These are phyloP conservation scores for Dysphania ambrosioides DNA, from an alignment of 148 eudicot genomes.

Conservation along the genomic window DNA sequence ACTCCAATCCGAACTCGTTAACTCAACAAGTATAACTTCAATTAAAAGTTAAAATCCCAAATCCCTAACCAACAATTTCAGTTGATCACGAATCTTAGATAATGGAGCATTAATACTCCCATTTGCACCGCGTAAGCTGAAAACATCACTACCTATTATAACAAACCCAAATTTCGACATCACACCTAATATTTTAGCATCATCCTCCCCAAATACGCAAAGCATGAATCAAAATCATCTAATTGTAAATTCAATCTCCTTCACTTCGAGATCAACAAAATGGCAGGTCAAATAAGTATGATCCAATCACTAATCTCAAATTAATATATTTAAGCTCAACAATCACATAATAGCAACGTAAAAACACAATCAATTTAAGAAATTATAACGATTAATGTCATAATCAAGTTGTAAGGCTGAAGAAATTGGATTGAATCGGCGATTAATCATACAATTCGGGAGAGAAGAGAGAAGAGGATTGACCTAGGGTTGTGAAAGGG, in stretches of 20 bases:
- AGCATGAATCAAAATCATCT: background rate
- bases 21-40: background rate
- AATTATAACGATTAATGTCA: background rate
- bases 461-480: background rate
- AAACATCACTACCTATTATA: background rate
- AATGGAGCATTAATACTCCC: background rate
- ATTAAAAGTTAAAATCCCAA: background rate
- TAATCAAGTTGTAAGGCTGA: background rate
- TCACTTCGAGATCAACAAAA: background rate
- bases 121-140: background rate
- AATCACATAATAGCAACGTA: background rate
- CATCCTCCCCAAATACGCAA: background rate
- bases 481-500: constrained; percentile 82
- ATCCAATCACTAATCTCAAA: constrained; percentile 12
- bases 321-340: constrained; percentile 5
- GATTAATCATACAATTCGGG: background rate
- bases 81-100: background rate
- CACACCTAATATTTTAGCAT: background rate
- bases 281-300: constrained; percentile 8
- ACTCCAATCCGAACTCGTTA: background rate
- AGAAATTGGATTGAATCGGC: background rate
- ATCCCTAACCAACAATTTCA: background rate
- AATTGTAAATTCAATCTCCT: background rate
- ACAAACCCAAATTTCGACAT: background rate
- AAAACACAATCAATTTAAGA: background rate